A percentile compares a stretch with the other conserved stretches of the same genome.
Conservation (phyloP, 73 alveolate species). For the Paramecium tetraurelia region DNA sequence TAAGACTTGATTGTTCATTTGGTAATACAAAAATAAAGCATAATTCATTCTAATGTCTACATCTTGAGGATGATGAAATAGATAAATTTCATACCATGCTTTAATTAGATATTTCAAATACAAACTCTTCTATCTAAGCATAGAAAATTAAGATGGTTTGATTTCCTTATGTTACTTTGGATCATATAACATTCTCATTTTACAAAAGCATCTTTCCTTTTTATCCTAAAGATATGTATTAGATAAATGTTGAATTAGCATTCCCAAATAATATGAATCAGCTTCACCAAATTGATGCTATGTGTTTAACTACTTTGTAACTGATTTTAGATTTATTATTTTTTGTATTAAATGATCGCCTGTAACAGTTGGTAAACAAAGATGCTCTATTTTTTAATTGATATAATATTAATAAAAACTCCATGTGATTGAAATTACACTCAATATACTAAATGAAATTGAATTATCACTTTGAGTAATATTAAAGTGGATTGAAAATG, state of each 20-base stretch:
- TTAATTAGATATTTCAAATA: background rate
- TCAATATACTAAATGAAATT: background rate
- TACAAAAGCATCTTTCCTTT: background rate
- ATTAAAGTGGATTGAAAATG: background rate
- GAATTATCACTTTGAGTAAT: background rate
- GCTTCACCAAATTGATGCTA: background rate
- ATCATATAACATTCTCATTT: background rate
- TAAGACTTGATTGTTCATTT: background rate
- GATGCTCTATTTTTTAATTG: background rate
- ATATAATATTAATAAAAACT: background rate
- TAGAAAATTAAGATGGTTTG: background rate
- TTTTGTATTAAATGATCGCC: background rate
- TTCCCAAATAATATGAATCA: background rate
- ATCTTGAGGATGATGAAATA: background rate
- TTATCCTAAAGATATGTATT: background rate
- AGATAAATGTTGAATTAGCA: background rate
- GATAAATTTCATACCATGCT: background rate
- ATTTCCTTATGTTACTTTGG: background rate
- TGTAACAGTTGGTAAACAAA: background rate
- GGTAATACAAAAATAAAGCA: background rate
- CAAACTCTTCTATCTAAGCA: background rate
- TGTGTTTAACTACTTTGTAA: background rate
- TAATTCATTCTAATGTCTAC: background rate
- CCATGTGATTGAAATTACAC: background rate
- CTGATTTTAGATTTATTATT: background rate